Conservation (phyloP, 2,329 filamentous ascomycete genomes). For the Colletotrichum viniferum region DNA sequence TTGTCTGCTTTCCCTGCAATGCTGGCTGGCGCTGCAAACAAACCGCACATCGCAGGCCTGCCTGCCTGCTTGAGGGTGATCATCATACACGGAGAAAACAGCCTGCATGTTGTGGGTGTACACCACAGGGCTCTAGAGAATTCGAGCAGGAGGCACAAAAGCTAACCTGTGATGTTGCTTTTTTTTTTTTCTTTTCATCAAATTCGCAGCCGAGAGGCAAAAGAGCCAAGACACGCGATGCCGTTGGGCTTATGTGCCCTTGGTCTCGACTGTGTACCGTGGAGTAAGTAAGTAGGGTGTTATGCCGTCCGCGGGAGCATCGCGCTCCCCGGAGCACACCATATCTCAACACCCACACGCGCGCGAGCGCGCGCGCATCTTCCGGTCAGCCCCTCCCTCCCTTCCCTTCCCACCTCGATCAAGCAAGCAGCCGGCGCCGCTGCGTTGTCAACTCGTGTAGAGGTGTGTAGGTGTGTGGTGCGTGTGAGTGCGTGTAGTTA, state of each 20-base stretch:
- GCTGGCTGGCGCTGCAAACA: neutral
- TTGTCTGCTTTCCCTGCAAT: neutral
- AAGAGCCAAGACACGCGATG: neutral
- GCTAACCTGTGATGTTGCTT: neutral
- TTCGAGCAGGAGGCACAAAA: neutral
- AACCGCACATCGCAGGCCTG: no score
- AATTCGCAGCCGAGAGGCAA: neutral
- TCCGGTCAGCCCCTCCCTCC: neutral
- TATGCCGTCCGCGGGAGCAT: neutral
- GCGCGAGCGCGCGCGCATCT: neutral
- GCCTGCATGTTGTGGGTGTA: neutral
- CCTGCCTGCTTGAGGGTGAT: neutral
- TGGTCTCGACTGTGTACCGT: neutral
- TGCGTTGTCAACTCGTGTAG: neutral
- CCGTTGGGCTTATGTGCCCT: neutral
- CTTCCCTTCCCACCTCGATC: neutral
- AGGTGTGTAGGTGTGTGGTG: neutral
- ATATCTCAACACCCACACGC: neutral
- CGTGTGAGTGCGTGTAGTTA: neutral
- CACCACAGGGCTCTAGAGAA: neutral
- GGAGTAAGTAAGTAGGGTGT: neutral
- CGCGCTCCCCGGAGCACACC: neutral
- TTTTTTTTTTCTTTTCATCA: neutral
- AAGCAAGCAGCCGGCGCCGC: slow-evolving; percentile 12
- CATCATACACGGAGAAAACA: neutral